Percentiles rank a stretch among this genome's conserved stretches.
These are phyloP conservation scores for Lepidium sativum DNA, from an alignment of 345 rosid genomes.

Conservation along the genomic window DNA sequence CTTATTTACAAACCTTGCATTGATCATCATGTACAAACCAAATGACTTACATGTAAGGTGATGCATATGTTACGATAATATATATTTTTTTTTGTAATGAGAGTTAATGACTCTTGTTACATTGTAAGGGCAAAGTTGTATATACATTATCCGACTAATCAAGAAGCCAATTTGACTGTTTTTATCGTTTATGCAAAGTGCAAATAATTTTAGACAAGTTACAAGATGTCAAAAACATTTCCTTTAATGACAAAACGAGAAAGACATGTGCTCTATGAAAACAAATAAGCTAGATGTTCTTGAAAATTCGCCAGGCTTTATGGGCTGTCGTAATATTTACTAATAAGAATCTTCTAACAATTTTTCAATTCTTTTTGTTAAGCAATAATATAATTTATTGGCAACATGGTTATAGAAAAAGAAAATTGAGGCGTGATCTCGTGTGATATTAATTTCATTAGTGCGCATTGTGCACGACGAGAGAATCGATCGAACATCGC, in stretches of 20 bases:
- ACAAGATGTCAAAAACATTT: no score
- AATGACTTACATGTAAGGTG: constrained; percentile 15
- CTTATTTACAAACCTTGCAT: neutral
- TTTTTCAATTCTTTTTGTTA: no score
- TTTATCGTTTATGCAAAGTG: neutral
- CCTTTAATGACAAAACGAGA: no score
- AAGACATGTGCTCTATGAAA: no score
- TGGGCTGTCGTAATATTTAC: constrained; percentile 1
- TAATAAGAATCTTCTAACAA: no score
- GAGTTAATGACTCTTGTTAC: constrained; percentile 1
- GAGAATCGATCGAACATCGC: neutral
- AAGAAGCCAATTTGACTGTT: neutral
- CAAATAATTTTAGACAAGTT: neutral
- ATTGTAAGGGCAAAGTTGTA: constrained; percentile 8
- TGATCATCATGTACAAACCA: constrained; percentile 19
- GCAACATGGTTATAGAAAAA: neutral
- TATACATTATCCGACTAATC: constrained; percentile 2
- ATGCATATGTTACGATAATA: constrained; percentile 14
- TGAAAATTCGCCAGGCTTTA: neutral
- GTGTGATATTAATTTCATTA: constrained; percentile 20
- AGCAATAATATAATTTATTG: neutral
- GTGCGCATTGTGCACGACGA: constrained; percentile 4
- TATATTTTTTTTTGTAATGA: neutral
- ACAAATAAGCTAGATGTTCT: no score
- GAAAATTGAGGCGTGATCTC: constrained; percentile 10